Conservation (phyloP, 2,329 filamentous ascomycete genomes). For the Colletotrichum sp. region DNA sequence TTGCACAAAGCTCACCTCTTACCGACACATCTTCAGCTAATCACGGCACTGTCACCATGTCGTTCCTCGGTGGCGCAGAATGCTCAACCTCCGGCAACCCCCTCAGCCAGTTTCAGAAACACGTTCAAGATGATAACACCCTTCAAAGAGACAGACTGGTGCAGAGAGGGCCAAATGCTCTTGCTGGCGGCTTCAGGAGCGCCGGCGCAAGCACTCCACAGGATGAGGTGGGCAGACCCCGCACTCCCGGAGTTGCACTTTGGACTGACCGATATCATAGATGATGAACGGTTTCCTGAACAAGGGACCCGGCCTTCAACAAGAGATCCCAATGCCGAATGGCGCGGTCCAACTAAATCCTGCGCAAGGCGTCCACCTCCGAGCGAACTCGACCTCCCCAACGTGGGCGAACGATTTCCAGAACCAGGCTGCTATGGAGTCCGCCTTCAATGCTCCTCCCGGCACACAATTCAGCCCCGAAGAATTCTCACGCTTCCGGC, state of each 20-base stretch:
- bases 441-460: slow-evolving; percentile 66
- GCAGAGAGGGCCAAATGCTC: slow-evolving; percentile 72
- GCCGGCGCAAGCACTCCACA: slow-evolving; percentile 71
- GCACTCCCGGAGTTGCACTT: background rate
- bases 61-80: slow-evolving; percentile 93
- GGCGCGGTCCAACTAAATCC: slow-evolving; percentile 53
- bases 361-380: slow-evolving; percentile 56
- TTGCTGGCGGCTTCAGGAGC: slow-evolving; percentile 80
- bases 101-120: slow-evolving; percentile 96
- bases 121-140: slow-evolving; percentile 94
- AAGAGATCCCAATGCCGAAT: slow-evolving; percentile 58
- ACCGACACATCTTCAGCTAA: background rate
- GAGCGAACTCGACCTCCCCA: slow-evolving; percentile 59
- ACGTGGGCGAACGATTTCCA: slow-evolving; percentile 59
- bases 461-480: slow-evolving; percentile 75
- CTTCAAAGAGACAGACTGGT: slow-evolving; percentile 89
- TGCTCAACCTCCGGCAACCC: slow-evolving; percentile 97
- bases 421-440: slow-evolving; percentile 72
- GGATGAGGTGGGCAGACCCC: slow-evolving; percentile 64
- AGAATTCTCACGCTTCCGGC: slow-evolving; percentile 88
- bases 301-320: slow-evolving; percentile 67
- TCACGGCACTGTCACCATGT: slow-evolving; percentile 65
- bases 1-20: background rate
- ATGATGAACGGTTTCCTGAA: slow-evolving; percentile 95
- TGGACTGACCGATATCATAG: slow-evolving; percentile 46